Conservation (phyloP, 768 basidiomycete genomes). For the Tylopilus sp. region DNA sequence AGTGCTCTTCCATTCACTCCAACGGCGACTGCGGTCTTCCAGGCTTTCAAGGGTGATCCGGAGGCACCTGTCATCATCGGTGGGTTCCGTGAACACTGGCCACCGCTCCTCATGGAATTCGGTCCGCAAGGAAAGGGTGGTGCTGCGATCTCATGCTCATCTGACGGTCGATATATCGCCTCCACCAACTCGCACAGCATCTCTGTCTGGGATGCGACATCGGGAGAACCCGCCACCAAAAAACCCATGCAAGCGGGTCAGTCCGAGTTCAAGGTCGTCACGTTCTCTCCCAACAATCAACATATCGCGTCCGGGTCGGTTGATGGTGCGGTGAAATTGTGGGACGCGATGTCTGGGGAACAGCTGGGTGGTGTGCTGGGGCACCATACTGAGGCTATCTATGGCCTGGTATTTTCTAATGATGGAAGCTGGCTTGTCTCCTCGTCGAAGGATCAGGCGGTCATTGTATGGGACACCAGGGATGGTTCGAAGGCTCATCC, state of each 20-base stretch:
- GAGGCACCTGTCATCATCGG: slow-evolving; percentile 23
- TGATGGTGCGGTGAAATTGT: slow-evolving; percentile 23
- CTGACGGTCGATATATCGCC: slow-evolving; percentile 28
- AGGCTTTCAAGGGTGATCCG: slow-evolving; percentile 25
- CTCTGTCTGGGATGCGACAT: slow-evolving; percentile 26
- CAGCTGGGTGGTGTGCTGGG: slow-evolving; percentile 10
- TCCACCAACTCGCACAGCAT: slow-evolving; percentile 21
- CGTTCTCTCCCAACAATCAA: slow-evolving; percentile 29
- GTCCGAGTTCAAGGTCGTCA: slow-evolving; percentile 15
- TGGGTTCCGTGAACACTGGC: slow-evolving; percentile 30
- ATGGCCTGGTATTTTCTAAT: slow-evolving; percentile 29
- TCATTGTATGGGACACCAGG: slow-evolving; percentile 25
- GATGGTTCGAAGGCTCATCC: slow-evolving; percentile 12
- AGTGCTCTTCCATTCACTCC: slow-evolving; percentile 32
- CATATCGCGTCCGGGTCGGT: slow-evolving; percentile 24
- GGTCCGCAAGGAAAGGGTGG: slow-evolving; percentile 13
- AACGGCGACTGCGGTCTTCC: slow-evolving; percentile 23
- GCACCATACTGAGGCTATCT: slow-evolving; percentile 21
- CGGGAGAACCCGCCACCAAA: slow-evolving; percentile 24
- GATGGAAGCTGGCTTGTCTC: slow-evolving; percentile 26
- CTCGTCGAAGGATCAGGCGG: slow-evolving; percentile 23
- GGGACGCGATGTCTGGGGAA: slow-evolving; percentile 26
- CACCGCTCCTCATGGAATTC: slow-evolving; percentile 31
- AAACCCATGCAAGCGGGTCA: slow-evolving; percentile 12
- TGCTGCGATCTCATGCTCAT: slow-evolving; percentile 22